phyloP scores from a whole-genome alignment of 129 eudicot species.

The Ambrosia trifida region DNA sequence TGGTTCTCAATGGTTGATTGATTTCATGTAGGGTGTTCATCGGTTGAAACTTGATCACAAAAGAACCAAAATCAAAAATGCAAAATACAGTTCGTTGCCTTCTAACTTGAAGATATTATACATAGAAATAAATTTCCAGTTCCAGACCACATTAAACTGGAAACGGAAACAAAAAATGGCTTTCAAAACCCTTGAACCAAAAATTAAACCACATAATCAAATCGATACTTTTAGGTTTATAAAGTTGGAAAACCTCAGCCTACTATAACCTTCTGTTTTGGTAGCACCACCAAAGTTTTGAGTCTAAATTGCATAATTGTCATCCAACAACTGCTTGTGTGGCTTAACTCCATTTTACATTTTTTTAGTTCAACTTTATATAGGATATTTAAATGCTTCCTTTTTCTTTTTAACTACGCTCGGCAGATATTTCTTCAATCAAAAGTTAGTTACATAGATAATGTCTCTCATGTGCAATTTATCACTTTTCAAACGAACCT shows the following conservation, averaged over 20 bases:
- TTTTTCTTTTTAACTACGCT: background rate
- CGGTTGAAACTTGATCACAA: background rate
- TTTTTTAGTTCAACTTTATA: background rate
- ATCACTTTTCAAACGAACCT: constrained; percentile 43
- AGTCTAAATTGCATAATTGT: background rate
- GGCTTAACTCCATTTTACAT: background rate
- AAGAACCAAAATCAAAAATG: background rate
- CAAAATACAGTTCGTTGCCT: background rate
- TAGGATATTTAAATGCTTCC: background rate
- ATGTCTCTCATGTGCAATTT: background rate
- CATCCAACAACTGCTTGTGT: background rate
- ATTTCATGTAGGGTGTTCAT: constrained; percentile 1
- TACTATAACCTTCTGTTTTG: background rate
- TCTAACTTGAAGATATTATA: background rate
- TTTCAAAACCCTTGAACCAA: background rate
- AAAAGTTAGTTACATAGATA: background rate
- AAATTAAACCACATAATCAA: background rate
- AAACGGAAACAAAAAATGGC: background rate
- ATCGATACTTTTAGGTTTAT: background rate
- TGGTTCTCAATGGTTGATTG: background rate
- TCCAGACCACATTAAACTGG: background rate
- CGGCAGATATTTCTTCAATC: background rate
- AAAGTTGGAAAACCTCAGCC: background rate
- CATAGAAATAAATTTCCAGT: background rate
- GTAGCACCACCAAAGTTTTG: background rate